A percentile compares a stretch with the other conserved stretches of the same genome.
Evolutionary conservation across 164 flowering plant species (phyloP).

Genomic region (Nymphaea thermarum): DNA sequence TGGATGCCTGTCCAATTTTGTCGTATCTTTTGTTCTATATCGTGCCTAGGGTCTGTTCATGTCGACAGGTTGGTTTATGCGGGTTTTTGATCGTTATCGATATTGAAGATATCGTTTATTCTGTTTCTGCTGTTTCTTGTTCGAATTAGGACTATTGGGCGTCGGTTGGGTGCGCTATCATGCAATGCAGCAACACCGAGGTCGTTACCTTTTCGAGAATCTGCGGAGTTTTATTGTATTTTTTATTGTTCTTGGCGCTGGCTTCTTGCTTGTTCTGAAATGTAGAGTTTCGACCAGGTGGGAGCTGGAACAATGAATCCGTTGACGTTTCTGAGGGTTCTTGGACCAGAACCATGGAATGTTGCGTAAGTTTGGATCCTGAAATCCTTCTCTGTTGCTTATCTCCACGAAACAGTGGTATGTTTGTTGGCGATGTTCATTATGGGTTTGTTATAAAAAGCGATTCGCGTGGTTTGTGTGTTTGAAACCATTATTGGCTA

Average conservation of each 20-base stretch:
- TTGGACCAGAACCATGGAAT: conserved; percentile 99
- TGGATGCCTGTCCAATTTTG: too few species aligned
- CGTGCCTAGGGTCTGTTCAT: too few species aligned
- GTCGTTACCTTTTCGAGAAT: conserved; percentile 18
- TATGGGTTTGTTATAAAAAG: too few species aligned
- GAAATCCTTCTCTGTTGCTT: too few species aligned
- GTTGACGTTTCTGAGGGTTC: conserved; percentile 83
- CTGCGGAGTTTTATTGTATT: background rate
- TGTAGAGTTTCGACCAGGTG: conserved; percentile 30
- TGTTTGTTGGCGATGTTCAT: too few species aligned
- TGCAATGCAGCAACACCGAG: conserved; percentile 99
- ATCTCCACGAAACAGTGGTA: too few species aligned
- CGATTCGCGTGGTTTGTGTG: too few species aligned
- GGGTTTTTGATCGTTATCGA: background rate
- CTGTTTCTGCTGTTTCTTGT: background rate
- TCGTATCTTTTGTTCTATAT: too few species aligned
- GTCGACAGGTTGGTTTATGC: too few species aligned
- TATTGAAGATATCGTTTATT: background rate
- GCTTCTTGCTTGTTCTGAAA: background rate
- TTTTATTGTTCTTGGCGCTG: background rate
- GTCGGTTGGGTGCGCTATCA: conserved; percentile 90
- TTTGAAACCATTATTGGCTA: too few species aligned
- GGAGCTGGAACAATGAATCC: conserved; percentile 99
- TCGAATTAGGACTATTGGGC: conserved; percentile 84
- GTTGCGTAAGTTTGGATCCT: conserved; percentile 65